phyloP scores from a whole-genome alignment of 768 basidiomycete species.

The Multifurca ochricompacta region DNA sequence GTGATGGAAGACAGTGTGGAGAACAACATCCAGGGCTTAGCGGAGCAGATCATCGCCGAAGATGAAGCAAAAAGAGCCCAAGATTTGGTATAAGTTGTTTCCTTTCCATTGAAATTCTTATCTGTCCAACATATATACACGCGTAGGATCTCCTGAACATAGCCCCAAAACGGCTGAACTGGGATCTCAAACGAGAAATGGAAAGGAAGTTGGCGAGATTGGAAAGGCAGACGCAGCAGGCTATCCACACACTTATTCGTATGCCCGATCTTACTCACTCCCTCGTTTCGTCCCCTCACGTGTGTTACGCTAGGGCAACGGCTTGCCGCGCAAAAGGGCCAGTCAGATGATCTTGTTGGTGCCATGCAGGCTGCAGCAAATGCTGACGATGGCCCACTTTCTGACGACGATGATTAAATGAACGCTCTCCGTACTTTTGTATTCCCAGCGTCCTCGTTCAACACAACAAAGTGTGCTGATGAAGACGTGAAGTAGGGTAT shows the following conservation, averaged over 20 bases:
- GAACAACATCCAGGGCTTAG: conserved; percentile 72
- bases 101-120: background rate
- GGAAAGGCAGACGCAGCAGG: conserved; percentile 87
- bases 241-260: conserved; percentile 92
- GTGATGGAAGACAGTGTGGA: conserved; percentile 81
- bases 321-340: conserved; percentile 69
- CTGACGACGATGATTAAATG: conserved; percentile 55
- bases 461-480: conserved; percentile 3
- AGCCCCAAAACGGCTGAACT: conserved; percentile 93
- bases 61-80: conserved; percentile 80
- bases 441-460: background rate
- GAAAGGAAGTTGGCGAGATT: conserved; percentile 83
- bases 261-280: conserved; percentile 29
- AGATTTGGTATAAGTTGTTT: conserved; percentile 60
- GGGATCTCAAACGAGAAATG: conserved; percentile 92
- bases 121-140: conserved; percentile 9
- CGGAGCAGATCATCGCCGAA: conserved; percentile 76
- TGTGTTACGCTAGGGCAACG: conserved; percentile 50
- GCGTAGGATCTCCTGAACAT: conserved; percentile 90
- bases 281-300: background rate
- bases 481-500: conserved; percentile 14
- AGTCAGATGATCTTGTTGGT: conserved; percentile 71
- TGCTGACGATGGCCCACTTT: conserved; percentile 42
- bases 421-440: conserved; percentile 1
- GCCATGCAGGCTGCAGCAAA: conserved; percentile 73